phyloP scores from a whole-genome alignment of 2,329 filamentous ascomycete genomes.

The Trichoderma semiorbis region DNA sequence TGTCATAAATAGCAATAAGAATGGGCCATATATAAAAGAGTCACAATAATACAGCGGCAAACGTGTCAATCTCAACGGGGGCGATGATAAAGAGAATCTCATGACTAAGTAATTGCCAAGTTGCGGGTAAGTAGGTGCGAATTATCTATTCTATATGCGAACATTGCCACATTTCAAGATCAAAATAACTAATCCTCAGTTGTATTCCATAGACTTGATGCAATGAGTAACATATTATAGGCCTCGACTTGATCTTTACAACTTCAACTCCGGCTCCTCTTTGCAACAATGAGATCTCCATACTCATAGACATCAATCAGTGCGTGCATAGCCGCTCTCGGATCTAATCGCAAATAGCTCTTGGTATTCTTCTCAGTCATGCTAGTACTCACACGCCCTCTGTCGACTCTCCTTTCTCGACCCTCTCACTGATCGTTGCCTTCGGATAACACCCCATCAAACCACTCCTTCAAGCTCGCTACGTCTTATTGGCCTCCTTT shows the following conservation, averaged over 20 bases:
- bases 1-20: background rate
- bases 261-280: background rate
- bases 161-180: background rate
- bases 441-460: background rate
- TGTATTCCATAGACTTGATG: background rate
- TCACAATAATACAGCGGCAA: background rate
- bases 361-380: constrained; percentile 4
- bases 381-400: background rate
- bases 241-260: background rate
- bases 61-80: too few relatives aligned
- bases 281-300: background rate
- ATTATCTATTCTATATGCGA: background rate
- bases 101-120: background rate
- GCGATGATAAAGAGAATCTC: background rate
- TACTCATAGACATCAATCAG: background rate
- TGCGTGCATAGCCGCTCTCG: constrained; percentile 4
- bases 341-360: background rate
- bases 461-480: background rate
- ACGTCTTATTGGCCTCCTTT: background rate
- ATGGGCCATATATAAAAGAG: background rate
- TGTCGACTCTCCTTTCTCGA: background rate
- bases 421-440: background rate
- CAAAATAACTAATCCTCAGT: background rate
- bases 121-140: background rate
- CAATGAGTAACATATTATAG: background rate